These are phyloP conservation scores for Aspergillus brunneoviolaceus DNA, from an alignment of 2,329 filamentous ascomycete genomes.

Conservation along the genomic window DNA sequence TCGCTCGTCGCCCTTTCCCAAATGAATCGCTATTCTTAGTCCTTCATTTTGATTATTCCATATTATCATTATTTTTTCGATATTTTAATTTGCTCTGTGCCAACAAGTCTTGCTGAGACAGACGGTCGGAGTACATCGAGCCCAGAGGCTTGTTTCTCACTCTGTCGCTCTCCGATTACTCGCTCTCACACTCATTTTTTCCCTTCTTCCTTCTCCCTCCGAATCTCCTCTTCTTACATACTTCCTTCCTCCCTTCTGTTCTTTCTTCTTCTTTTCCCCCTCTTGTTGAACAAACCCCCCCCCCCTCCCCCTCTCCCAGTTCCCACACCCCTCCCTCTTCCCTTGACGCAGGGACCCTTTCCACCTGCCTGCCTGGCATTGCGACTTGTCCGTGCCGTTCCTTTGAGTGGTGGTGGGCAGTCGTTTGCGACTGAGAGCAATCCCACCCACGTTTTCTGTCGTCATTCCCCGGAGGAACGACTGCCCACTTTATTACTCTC, in stretches of 20 bases:
- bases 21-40: slow-evolving; percentile 17
- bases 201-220: slow-evolving; percentile 13
- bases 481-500: slow-evolving; percentile 28
- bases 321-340: slow-evolving; percentile 8
- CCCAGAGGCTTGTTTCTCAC: slow-evolving; percentile 9
- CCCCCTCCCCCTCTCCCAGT: slow-evolving; percentile 16
- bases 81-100: background rate
- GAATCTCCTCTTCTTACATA: slow-evolving; percentile 7
- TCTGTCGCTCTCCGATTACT: slow-evolving; percentile 13
- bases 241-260: slow-evolving; percentile 14
- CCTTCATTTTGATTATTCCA: slow-evolving; percentile 5
- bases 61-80: slow-evolving; percentile 7
- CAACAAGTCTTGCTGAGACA: background rate
- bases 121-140: background rate
- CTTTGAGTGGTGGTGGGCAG: slow-evolving; percentile 17
- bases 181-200: slow-evolving; percentile 12
- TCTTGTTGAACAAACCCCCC: background rate
- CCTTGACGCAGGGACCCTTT: slow-evolving; percentile 17
- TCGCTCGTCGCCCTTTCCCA: slow-evolving; percentile 13
- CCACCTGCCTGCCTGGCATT: slow-evolving; percentile 14
- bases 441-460: slow-evolving; percentile 16
- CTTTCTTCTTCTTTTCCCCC: background rate
- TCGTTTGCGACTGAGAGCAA: slow-evolving; percentile 23
- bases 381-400: slow-evolving; percentile 8
- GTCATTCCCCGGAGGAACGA: slow-evolving; percentile 45